phyloP scores from a whole-genome alignment of 257 asterid species.

The Verbascum thapsus region DNA sequence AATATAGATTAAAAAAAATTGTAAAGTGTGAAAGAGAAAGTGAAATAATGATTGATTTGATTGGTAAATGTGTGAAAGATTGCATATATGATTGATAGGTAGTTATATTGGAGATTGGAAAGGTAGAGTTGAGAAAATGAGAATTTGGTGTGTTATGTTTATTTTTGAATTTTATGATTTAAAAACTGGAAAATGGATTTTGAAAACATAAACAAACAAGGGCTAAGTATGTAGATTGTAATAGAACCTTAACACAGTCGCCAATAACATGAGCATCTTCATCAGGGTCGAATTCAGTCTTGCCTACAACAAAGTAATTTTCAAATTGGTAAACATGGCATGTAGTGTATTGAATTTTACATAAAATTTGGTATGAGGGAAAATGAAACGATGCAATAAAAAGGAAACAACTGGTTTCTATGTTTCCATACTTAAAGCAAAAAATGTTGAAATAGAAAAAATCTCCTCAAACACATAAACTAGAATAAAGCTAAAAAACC shows the following conservation, averaged over 20 bases:
- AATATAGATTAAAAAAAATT: too few relatives aligned
- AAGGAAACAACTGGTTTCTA: constrained; percentile 6
- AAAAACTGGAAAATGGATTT: too few relatives aligned
- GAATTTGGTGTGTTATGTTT: too few relatives aligned
- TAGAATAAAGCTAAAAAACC: constrained; percentile 42
- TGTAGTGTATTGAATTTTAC: constrained; percentile 15
- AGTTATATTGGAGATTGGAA: too few relatives aligned
- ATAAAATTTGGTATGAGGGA: constrained; percentile 6
- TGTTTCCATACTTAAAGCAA: not conserved
- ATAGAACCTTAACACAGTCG: constrained; percentile 88
- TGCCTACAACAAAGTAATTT: constrained; percentile 53
- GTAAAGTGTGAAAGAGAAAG: too few relatives aligned
- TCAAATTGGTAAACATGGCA: constrained; percentile 22
- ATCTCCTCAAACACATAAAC: constrained; percentile 23
- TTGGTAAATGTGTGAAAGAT: too few relatives aligned
- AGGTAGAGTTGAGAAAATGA: too few relatives aligned
- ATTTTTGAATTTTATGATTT: too few relatives aligned
- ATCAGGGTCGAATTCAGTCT: constrained; percentile 69
- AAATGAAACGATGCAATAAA: not conserved
- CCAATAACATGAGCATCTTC: constrained; percentile 99
- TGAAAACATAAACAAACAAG: too few relatives aligned
- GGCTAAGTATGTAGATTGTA: constrained; percentile 24
- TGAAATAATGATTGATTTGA: too few relatives aligned
- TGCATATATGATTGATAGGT: too few relatives aligned
- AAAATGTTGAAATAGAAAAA: too few relatives aligned